A percentile compares a stretch with the other conserved stretches of the same genome.
phyloP scores from a whole-genome alignment of 345 rosid species.

The Rhodamnia argentea region DNA sequence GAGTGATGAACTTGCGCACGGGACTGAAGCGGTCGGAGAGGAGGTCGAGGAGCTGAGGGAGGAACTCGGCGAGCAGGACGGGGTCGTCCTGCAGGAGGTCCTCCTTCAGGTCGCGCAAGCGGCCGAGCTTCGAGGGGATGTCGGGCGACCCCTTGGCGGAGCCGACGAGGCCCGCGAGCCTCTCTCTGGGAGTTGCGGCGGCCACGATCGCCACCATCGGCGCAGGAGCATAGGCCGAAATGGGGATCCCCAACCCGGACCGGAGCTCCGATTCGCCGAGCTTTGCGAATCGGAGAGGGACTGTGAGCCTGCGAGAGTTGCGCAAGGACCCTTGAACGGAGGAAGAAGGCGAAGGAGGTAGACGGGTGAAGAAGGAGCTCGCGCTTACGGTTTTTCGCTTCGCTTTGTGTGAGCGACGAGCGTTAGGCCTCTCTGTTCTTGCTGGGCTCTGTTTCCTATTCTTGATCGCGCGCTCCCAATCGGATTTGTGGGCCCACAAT shows the following conservation, averaged over 20 bases:
- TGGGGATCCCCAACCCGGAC: not conserved
- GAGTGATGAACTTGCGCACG: constrained; percentile 68
- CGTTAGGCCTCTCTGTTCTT: not conserved
- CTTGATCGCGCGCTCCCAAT: not conserved
- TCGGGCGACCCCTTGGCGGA: constrained; percentile 51
- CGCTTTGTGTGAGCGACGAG: not conserved
- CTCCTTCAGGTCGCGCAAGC: constrained; percentile 43
- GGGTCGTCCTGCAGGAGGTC: constrained; percentile 33
- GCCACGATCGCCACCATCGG: constrained; percentile 46
- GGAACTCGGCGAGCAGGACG: constrained; percentile 38
- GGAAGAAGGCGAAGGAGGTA: not conserved
- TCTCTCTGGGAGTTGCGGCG: constrained; percentile 34
- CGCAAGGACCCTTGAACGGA: not conserved
- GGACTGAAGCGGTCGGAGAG: constrained; percentile 53
- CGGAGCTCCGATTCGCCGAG: not conserved
- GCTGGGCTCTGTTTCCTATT: not conserved
- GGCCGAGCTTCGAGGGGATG: constrained; percentile 57
- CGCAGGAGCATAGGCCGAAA: not conserved
- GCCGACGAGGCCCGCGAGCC: constrained; percentile 35
- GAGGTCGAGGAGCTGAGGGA: constrained; percentile 68
- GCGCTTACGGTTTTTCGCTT: too few species aligned
- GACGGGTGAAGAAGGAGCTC: not conserved
- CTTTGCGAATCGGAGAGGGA: not conserved
- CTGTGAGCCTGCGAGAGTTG: not conserved
- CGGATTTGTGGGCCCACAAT: not conserved